Evolutionary conservation across 2,329 filamentous ascomycete genomes (phyloP).

Genomic region (Harringtonia aguacate): DNA sequence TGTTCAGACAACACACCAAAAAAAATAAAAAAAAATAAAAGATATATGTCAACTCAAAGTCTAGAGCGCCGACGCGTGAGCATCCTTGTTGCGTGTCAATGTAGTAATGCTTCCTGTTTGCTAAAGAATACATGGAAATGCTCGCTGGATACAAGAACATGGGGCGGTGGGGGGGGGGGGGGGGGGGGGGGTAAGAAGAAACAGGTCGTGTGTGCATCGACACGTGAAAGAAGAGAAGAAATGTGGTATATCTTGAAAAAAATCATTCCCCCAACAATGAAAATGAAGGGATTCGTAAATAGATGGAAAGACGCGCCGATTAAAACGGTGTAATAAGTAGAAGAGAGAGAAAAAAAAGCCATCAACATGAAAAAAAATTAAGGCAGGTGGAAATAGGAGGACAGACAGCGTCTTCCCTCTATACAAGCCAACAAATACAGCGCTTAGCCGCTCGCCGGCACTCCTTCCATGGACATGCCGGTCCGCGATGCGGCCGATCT

Average conservation of each 20-base stretch:
- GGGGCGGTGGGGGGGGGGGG: too few species aligned
- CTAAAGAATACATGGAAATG: too few species aligned
- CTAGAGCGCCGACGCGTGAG: too few species aligned
- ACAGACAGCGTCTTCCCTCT: too few species aligned
- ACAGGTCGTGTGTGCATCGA: too few species aligned
- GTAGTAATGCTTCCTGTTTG: too few species aligned
- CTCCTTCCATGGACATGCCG: constrained; percentile 4
- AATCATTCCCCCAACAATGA: neutral
- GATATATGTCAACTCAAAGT: too few species aligned
- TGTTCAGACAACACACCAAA: neutral
- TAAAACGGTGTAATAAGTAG: neutral
- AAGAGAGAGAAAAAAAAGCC: neutral
- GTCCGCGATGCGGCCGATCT: constrained; percentile 10
- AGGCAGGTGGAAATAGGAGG: neutral
- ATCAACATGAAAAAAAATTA: neutral
- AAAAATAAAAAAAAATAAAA: neutral
- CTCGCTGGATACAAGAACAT: too few species aligned
- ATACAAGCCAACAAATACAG: neutral
- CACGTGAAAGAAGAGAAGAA: neutral
- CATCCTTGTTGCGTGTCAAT: too few species aligned
- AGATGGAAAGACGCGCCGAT: neutral
- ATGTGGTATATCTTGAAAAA: neutral
- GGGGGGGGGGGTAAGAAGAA: too few species aligned
- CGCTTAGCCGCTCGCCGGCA: neutral
- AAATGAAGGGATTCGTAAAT: neutral